Evolutionary conservation across 345 rosid species (phyloP).

Genomic region (Gynandropsis gynandra): DNA sequence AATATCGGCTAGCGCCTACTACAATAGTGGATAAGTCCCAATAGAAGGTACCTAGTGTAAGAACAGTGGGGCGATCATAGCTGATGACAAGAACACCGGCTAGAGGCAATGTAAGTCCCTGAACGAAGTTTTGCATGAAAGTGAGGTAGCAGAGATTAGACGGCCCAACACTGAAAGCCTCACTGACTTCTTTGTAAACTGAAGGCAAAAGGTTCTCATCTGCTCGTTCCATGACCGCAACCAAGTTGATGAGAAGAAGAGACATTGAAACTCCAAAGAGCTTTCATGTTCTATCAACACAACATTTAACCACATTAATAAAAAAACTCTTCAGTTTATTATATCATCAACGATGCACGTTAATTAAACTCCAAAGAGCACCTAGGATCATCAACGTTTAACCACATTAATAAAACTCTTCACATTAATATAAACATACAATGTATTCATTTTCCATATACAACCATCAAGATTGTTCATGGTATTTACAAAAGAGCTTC

Average conservation of each 20-base stretch:
- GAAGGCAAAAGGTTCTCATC: slow-evolving; percentile 92
- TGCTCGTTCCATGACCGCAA: slow-evolving; percentile 91
- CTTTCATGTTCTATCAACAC: too few relatives aligned
- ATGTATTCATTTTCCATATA: too few relatives aligned
- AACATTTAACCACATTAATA: too few relatives aligned
- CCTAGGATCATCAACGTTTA: too few relatives aligned
- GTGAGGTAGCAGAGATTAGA: slow-evolving; percentile 91
- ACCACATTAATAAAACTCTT: too few relatives aligned
- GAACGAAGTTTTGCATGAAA: slow-evolving; percentile 89
- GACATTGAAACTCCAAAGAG: too few relatives aligned
- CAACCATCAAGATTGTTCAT: too few relatives aligned
- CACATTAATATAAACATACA: too few relatives aligned
- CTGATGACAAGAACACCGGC: slow-evolving; percentile 81
- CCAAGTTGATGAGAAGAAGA: slow-evolving; percentile 88
- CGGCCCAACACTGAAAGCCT: slow-evolving; percentile 87
- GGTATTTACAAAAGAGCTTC: too few relatives aligned
- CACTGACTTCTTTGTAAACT: slow-evolving; percentile 97
- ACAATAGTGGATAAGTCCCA: slow-evolving; percentile 98
- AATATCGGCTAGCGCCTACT: slow-evolving; percentile 70
- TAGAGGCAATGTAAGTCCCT: slow-evolving; percentile 79
- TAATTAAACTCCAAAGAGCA: too few relatives aligned
- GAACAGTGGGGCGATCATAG: slow-evolving; percentile 84
- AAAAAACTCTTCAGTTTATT: too few relatives aligned
- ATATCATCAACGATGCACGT: too few relatives aligned
- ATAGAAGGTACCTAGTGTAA: slow-evolving; percentile 76